Evolutionary conservation across 2,329 filamentous ascomycete species (phyloP).

Genomic region (Hymenoscyphus repandus): DNA sequence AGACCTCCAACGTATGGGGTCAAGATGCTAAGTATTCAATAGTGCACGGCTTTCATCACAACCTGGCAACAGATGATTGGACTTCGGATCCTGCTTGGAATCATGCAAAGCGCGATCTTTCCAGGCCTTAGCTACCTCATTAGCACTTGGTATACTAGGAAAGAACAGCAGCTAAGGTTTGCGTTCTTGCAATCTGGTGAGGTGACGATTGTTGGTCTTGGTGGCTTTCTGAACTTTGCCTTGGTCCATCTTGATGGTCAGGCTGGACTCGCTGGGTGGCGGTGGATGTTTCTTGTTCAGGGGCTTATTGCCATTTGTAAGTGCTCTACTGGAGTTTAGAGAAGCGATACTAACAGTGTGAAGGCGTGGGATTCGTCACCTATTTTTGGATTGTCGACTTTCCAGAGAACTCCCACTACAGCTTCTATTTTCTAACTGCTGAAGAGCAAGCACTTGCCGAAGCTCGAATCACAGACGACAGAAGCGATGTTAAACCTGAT

Average conservation of each 20-base stretch:
- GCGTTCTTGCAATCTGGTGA: slow-evolving; percentile 61
- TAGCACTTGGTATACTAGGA: slow-evolving; percentile 30
- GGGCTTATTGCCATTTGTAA: slow-evolving; percentile 45
- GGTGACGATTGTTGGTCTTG: slow-evolving; percentile 49
- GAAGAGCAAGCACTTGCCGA: slow-evolving; percentile 43
- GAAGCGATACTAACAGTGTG: background rate
- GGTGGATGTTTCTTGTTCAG: slow-evolving; percentile 58
- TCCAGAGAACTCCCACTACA: slow-evolving; percentile 49
- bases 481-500: slow-evolving; percentile 46
- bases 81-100: slow-evolving; percentile 59
- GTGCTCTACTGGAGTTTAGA: slow-evolving; percentile 7
- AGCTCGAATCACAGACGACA: slow-evolving; percentile 49
- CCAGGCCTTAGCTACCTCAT: slow-evolving; percentile 48
- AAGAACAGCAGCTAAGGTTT: slow-evolving; percentile 46
- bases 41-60: slow-evolving; percentile 60
- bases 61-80: slow-evolving; percentile 67
- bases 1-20: background rate
- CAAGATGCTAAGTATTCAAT: background rate
- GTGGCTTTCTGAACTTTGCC: slow-evolving; percentile 48
- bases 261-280: slow-evolving; percentile 52
- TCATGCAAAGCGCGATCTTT: slow-evolving; percentile 53
- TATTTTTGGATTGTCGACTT: slow-evolving; percentile 62
- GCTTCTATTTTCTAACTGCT: slow-evolving; percentile 52
- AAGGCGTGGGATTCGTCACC: slow-evolving; percentile 41
- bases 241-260: slow-evolving; percentile 58